A percentile compares a stretch with the other conserved stretches of the same genome.
These are phyloP conservation scores for Sporothrix curviconia DNA, from an alignment of 2,329 filamentous ascomycete species.

Conservation along the genomic window DNA sequence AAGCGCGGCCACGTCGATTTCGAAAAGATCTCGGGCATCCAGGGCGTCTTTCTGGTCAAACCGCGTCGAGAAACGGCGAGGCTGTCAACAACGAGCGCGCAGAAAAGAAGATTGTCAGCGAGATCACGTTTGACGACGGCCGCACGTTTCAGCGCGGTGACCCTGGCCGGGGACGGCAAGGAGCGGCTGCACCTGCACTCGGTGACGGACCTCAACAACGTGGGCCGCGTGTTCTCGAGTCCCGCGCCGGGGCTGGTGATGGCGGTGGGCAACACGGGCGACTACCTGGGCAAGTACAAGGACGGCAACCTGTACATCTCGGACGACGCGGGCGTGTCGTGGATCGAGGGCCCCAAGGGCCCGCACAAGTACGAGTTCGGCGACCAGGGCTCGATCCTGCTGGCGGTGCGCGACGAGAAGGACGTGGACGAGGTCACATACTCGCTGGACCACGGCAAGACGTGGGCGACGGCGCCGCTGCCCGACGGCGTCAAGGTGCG, in stretches of 20 bases:
- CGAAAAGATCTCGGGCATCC: constrained; percentile 84
- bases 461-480: constrained; percentile 68
- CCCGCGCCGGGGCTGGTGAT: constrained; percentile 89
- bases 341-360: constrained; percentile 67
- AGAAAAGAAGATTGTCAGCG: constrained; percentile 64
- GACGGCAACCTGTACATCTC: constrained; percentile 82
- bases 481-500: constrained; percentile 59
- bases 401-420: constrained; percentile 72
- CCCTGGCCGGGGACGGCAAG: constrained; percentile 44
- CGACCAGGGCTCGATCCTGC: constrained; percentile 80
- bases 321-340: constrained; percentile 81
- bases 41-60: constrained; percentile 91
- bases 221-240: constrained; percentile 85
- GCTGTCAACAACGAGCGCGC: constrained; percentile 54
- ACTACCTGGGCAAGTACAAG: constrained; percentile 60
- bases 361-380: constrained; percentile 96
- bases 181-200: constrained; percentile 78
- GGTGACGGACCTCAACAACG: constrained; percentile 74
- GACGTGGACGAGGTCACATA: constrained; percentile 58
- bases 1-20: constrained; percentile 76
- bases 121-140: constrained; percentile 94
- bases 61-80: constrained; percentile 76
- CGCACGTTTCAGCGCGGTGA: constrained; percentile 72
- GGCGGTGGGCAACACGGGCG: constrained; percentile 86
- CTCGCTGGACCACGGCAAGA: constrained; percentile 82